Evolutionary conservation across 768 basidiomycete species (phyloP).

Genomic region (Rhodosporidiobolus odoratus): DNA sequence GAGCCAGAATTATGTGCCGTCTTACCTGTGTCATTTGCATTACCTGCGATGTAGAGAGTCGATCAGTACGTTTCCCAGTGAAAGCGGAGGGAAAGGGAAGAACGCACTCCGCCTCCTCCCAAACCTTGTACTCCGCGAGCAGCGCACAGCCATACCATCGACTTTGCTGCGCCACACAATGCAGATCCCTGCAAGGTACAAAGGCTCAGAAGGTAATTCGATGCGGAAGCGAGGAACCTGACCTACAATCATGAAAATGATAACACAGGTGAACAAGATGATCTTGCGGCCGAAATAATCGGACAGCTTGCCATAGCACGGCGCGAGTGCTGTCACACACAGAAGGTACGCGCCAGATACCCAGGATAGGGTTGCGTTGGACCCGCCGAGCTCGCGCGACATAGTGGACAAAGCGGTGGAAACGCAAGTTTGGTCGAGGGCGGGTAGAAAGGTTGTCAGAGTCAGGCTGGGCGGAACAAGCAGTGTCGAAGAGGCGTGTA

Average conservation of each 20-base stretch:
- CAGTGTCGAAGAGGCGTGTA: too few species aligned
- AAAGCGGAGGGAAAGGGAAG: too few species aligned
- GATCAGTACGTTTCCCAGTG: neutral
- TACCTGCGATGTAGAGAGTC: neutral
- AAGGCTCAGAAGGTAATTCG: neutral
- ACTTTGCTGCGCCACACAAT: conserved; percentile 21
- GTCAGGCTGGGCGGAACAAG: too few species aligned
- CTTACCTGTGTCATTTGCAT: conserved; percentile 1
- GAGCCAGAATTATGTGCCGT: too few species aligned
- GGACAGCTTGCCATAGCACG: conserved; percentile 72
- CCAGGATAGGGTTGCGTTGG: conserved; percentile 62
- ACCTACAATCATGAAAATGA: conserved; percentile 26
- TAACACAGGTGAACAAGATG: conserved; percentile 19
- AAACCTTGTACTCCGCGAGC: conserved; percentile 34
- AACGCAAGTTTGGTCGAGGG: conserved; percentile 49
- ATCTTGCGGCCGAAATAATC: conserved; percentile 52
- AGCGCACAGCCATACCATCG: conserved; percentile 28
- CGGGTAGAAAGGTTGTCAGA: conserved; percentile 45
- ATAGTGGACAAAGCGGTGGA: conserved; percentile 71
- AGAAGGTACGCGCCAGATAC: conserved; percentile 68
- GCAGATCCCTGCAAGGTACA: conserved; percentile 9
- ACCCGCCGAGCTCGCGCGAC: conserved; percentile 59
- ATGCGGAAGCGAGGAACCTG: too few species aligned
- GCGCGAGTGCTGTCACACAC: conserved; percentile 55
- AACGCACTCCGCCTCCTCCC: conserved; percentile 36